Evolutionary conservation across 306 rosid genomes (phyloP), one percentile per base, ranked within the genome.

Genomic region (Cicer cuneatum): DNA sequence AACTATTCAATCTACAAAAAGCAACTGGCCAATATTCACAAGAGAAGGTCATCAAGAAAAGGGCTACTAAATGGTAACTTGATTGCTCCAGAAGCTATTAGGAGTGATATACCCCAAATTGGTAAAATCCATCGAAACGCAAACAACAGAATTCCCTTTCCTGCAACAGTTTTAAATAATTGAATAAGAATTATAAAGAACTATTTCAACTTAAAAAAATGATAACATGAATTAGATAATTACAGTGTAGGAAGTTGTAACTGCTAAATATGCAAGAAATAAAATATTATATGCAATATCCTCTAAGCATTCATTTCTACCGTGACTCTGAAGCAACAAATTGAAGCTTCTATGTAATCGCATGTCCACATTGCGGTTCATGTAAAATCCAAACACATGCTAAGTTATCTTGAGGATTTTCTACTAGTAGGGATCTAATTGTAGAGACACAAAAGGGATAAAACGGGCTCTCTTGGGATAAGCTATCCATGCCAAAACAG

Each of bases 1-100:
- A 51, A 54, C 11, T 10, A 51, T 39, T 48, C 56, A n/a, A 73
- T 52, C 46, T 52, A 54, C 42, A 61, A 57, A 56, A 71, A 18
- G 47, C 10, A 14, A 67, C 10, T 46, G 61, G 61, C 21, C 71
- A 11, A 49, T 52, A 51, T 51, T 88, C 84, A 95, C 96, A 86
- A 68, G 48, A 89, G 62, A 8, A 95, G 81, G 66, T 95, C 86
- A 83, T 92, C 89, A 48, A 94, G 85, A 64, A 84, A 73, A 58
- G 90, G 86, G 35, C 49, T 69, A 77, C 51, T 80, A 81, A 89
- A 88, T 15, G 96, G 97, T 40, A 92, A 84, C 87, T 90, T 87
- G 77, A 92, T 84, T 72, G 69, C 64, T 15, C 99, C 99, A 72
- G 75, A 74, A 13, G 99, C 97, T 51, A 90, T 76, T 14, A 95